Evolutionary conservation across 345 rosid species (phyloP).

Genomic region (Aegle marmelos): DNA sequence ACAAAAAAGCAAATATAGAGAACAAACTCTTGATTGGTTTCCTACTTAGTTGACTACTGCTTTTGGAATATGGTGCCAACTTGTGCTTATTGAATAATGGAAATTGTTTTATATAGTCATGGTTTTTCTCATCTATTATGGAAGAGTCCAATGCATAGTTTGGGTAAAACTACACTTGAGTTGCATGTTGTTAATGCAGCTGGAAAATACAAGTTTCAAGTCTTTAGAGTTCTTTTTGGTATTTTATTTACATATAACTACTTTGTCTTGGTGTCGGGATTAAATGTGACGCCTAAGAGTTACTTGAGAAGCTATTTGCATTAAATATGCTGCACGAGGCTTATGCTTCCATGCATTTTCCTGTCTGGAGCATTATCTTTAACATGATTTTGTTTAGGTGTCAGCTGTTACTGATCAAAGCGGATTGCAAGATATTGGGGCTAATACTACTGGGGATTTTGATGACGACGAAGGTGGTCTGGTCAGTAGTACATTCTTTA

Average conservation of each 20-base stretch:
- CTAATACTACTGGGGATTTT: conserved; percentile 88
- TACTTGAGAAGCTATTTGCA: background rate
- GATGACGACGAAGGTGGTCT: conserved; percentile 97
- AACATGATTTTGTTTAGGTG: conserved; percentile 42
- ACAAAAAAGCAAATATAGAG: background rate
- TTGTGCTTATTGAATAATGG: background rate
- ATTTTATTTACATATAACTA: background rate
- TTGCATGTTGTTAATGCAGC: background rate
- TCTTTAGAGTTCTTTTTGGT: background rate
- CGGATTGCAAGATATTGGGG: conserved; percentile 60
- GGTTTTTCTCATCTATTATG: background rate
- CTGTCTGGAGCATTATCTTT: background rate
- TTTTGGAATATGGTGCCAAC: background rate
- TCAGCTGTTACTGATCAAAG: conserved; percentile 90
- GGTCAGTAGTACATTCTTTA: conserved; percentile 46
- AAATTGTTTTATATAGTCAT: background rate
- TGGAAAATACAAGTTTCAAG: background rate
- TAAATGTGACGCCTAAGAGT: background rate
- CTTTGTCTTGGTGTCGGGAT: background rate
- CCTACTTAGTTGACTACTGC: background rate
- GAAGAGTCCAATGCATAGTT: background rate
- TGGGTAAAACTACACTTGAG: background rate
- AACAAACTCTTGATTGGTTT: background rate
- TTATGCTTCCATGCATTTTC: background rate
- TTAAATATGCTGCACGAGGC: background rate